phyloP scores from a whole-genome alignment of 208 protist species.

The Acanthamoeba triangularis region DNA sequence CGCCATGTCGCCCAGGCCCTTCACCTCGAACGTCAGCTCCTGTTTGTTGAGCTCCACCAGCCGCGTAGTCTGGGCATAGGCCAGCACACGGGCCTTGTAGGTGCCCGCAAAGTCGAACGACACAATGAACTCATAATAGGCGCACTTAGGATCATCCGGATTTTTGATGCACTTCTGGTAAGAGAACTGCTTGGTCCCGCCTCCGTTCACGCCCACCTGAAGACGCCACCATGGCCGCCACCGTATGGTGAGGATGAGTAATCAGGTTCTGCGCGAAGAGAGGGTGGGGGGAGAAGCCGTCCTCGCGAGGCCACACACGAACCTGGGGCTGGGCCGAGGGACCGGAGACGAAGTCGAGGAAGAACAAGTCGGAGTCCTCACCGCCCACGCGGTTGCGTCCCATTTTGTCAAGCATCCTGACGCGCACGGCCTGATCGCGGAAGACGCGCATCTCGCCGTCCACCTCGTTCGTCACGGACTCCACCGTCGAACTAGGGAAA shows the following conservation, averaged over 20 bases:
- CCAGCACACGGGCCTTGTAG: conserved; percentile 12
- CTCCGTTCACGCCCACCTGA: background rate
- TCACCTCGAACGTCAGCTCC: conserved; percentile 28
- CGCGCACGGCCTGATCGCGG: background rate
- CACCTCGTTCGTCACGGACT: background rate
- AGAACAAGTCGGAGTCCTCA: conserved; percentile 14
- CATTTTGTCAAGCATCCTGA: background rate
- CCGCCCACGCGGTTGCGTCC: conserved; percentile 22
- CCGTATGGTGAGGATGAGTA: too few species aligned
- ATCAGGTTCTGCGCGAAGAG: too few species aligned
- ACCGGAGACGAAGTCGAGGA: background rate
- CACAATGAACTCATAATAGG: conserved; percentile 29
- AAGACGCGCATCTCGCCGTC: conserved; percentile 48
- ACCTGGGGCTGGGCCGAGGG: background rate
- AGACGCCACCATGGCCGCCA: too few species aligned
- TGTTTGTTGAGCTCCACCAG: conserved; percentile 6
- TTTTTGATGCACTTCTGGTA: background rate
- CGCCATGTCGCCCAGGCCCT: conserved; percentile 25
- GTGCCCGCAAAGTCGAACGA: conserved; percentile 64
- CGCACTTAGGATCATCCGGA: background rate
- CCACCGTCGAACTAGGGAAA: background rate
- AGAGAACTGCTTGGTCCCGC: background rate
- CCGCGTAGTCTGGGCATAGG: background rate
- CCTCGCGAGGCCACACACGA: too few species aligned
- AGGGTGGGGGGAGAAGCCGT: too few species aligned